These are phyloP conservation scores for Lentithecium fluviatile DNA, from an alignment of 495 filamentous ascomycete species.

Conservation along the genomic window DNA sequence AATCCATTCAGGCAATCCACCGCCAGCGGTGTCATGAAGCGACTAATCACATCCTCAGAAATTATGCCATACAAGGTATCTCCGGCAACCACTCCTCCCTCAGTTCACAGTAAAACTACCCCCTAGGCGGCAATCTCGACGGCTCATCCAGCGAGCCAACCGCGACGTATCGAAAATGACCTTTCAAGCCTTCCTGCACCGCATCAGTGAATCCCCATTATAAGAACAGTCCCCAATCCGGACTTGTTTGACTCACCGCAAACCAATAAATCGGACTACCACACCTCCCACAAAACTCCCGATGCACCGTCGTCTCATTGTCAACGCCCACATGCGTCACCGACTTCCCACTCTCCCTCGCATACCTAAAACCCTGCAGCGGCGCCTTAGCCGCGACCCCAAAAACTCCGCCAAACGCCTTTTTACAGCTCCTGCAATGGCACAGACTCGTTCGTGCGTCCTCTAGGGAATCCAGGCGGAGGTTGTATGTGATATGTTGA, in stretches of 20 bases:
- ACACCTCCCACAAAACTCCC: constrained; percentile 65
- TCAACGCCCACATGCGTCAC: constrained; percentile 22
- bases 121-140: constrained; percentile 60
- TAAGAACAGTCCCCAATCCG: neutral
- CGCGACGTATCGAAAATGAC: constrained; percentile 61
- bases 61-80: too few relatives aligned
- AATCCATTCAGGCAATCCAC: too few relatives aligned
- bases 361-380: constrained; percentile 34
- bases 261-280: constrained; percentile 65
- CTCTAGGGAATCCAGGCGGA: constrained; percentile 50
- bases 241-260: constrained; percentile 56
- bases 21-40: too few relatives aligned
- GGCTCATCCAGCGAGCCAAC: constrained; percentile 65
- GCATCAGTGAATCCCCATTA: too few relatives aligned
- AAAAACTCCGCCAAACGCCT: constrained; percentile 64
- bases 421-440: constrained; percentile 65
- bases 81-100: constrained; percentile 64
- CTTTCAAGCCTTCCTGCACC: constrained; percentile 52
- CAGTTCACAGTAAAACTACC: constrained; percentile 65
- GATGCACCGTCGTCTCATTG: constrained; percentile 55
- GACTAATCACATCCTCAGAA: too few relatives aligned
- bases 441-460: constrained; percentile 64
- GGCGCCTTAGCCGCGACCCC: constrained; percentile 65
- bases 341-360: constrained; percentile 39
- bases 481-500: constrained; percentile 48